Percentiles rank a stretch among this genome's conserved stretches.
Evolutionary conservation across 192 early-diverging fungal genomes (phyloP).

Genomic region (Backusella westeae): DNA sequence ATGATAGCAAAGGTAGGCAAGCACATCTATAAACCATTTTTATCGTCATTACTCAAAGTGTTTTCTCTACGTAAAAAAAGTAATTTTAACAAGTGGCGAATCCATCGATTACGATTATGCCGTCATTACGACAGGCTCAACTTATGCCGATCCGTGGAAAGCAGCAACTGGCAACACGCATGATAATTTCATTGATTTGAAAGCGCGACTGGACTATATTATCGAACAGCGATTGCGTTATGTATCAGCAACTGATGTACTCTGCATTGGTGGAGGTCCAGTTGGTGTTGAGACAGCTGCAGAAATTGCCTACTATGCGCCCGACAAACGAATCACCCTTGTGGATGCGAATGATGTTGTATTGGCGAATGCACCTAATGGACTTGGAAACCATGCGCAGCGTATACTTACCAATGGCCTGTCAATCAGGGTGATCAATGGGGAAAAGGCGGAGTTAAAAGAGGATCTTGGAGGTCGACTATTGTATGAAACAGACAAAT

Average conservation of each 20-base stretch:
- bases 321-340: not conserved
- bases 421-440: not conserved
- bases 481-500: conserved; percentile 8
- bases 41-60: not conserved
- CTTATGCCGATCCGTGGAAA: conserved; percentile 16
- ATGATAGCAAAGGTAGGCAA: conserved; percentile 11
- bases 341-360: not conserved
- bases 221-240: not conserved
- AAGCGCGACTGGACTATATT: not conserved
- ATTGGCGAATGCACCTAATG: not conserved
- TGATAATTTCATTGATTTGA: not conserved
- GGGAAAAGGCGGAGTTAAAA: not conserved
- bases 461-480: not conserved
- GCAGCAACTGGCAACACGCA: not conserved
- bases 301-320: not conserved
- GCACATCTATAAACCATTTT: not conserved
- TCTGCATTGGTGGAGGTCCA: conserved; percentile 23
- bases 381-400: not conserved
- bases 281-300: conserved; percentile 11
- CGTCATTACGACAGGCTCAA: conserved; percentile 11
- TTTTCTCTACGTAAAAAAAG: not conserved
- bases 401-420: not conserved
- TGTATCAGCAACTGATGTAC: not conserved
- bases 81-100: not conserved
- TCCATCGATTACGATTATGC: not conserved